phyloP scores from a whole-genome alignment of 768 basidiomycete genomes.

The Boletellus sp. region DNA sequence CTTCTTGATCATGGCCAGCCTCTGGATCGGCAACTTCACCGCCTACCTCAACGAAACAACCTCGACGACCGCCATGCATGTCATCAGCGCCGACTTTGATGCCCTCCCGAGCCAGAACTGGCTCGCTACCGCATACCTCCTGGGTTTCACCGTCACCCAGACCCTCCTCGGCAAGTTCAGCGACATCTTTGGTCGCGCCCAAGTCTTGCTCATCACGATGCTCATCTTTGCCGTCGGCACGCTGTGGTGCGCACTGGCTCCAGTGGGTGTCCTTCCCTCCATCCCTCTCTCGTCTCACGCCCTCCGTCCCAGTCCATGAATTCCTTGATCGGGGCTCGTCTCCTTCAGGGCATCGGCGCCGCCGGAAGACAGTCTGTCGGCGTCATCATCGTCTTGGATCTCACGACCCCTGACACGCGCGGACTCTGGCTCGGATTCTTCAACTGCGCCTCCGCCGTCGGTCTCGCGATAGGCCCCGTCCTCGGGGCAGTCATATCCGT shows the following conservation, averaged over 20 bases:
- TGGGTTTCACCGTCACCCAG: constrained; percentile 37
- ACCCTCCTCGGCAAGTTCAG: constrained; percentile 34
- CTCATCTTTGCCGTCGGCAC: constrained; percentile 34
- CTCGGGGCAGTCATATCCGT: constrained; percentile 45
- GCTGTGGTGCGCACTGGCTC: constrained; percentile 32
- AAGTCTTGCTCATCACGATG: constrained; percentile 34
- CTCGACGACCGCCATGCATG: constrained; percentile 34
- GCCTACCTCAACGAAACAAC: constrained; percentile 36
- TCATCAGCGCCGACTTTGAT: constrained; percentile 29
- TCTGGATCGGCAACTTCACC: constrained; percentile 35
- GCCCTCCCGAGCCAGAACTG: constrained; percentile 33
- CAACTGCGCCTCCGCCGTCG: constrained; percentile 37
- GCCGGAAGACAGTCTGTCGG: constrained; percentile 36
- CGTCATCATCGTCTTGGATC: constrained; percentile 33
- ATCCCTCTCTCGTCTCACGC: not conserved
- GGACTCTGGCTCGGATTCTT: constrained; percentile 36
- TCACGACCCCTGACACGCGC: constrained; percentile 35
- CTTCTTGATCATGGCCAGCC: constrained; percentile 33
- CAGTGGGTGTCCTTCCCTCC: constrained; percentile 16
- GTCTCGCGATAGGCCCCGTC: constrained; percentile 45
- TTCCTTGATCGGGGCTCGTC: constrained; percentile 32
- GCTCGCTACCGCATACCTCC: constrained; percentile 33
- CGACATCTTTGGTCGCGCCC: constrained; percentile 34
- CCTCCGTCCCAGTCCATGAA: constrained; percentile 29
- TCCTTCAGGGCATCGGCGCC: constrained; percentile 37